A percentile compares a stretch with the other conserved stretches of the same genome.
Evolutionary conservation across 2,329 filamentous ascomycete genomes (phyloP).

Genomic region (Colletotrichum sp.): DNA sequence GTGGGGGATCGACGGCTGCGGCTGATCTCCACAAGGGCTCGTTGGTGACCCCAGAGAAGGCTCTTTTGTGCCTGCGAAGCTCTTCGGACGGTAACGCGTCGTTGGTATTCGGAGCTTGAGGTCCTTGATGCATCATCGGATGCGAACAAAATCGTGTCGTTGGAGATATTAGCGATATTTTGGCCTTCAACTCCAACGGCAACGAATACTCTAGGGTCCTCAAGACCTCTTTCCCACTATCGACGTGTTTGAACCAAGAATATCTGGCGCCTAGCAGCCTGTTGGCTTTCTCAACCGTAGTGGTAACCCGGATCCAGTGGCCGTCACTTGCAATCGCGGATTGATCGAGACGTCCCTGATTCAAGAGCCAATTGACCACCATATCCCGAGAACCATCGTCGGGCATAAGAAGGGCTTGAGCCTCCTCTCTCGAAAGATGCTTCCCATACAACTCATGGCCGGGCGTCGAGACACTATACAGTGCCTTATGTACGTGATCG

Average conservation of each 20-base stretch:
- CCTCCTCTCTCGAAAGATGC: conserved; percentile 52
- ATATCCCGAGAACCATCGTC: conserved; percentile 39
- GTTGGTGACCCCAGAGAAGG: not conserved
- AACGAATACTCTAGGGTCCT: conserved; percentile 35
- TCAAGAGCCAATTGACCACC: conserved; percentile 50
- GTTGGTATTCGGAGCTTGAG: not conserved
- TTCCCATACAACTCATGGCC: conserved; percentile 50
- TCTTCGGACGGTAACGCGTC: not conserved
- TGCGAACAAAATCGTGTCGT: conserved; percentile 37
- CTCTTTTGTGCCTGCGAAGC: not conserved
- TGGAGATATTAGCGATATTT: conserved; percentile 53
- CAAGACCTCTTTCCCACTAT: conserved; percentile 44
- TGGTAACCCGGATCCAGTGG: conserved; percentile 46
- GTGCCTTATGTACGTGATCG: conserved; percentile 43
- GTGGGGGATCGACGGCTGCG: not conserved
- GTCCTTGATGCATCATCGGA: conserved; percentile 30
- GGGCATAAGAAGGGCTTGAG: conserved; percentile 54
- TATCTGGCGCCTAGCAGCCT: conserved; percentile 51
- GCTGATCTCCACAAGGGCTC: not conserved
- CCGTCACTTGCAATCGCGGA: conserved; percentile 38
- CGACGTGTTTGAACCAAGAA: not conserved
- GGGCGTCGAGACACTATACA: conserved; percentile 55
- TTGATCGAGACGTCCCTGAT: conserved; percentile 38
- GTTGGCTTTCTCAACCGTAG: conserved; percentile 45
- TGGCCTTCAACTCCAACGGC: not conserved